Conservation (phyloP, 768 basidiomycete genomes). For the Gymnopilus junonius region DNA sequence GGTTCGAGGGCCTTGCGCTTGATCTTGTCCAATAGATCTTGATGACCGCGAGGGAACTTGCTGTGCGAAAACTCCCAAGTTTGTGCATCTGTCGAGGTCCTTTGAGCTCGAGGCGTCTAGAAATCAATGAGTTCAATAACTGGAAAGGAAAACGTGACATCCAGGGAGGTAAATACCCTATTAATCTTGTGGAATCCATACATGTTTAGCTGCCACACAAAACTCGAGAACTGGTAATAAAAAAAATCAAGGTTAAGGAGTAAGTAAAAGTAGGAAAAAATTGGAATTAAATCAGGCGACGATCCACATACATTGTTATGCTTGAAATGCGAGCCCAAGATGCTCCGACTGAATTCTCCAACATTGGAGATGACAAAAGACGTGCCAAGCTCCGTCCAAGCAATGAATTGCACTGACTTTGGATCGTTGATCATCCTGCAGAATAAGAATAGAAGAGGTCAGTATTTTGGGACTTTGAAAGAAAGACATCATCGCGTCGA, state of each 20-base stretch:
- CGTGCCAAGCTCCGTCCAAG: constrained; percentile 82
- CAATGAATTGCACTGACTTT: constrained; percentile 78
- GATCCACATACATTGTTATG: constrained; percentile 76
- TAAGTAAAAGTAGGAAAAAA: too few species aligned
- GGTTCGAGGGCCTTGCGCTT: constrained; percentile 86
- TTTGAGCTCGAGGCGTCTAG: constrained; percentile 82
- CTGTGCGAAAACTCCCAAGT: constrained; percentile 91
- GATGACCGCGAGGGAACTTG: constrained; percentile 81
- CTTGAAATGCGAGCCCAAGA: constrained; percentile 86
- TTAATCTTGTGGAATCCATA: constrained; percentile 97
- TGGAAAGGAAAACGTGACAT: background rate
- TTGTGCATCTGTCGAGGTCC: constrained; percentile 79
- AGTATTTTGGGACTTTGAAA: constrained; percentile 2
- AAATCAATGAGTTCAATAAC: background rate
- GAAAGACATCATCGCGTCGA: background rate
- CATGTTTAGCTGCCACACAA: constrained; percentile 95
- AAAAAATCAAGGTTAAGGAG: background rate
- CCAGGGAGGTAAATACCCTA: constrained; percentile 46
- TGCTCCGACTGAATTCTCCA: constrained; percentile 84
- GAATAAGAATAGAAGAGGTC: constrained; percentile 10
- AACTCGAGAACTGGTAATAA: constrained; percentile 80
- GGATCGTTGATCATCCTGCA: constrained; percentile 85
- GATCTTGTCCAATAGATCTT: constrained; percentile 83
- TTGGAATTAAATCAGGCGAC: background rate
- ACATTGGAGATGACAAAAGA: constrained; percentile 88